Conservation (phyloP, 1,139 yeast genomes). For the Suhomyces bribrorum region DNA sequence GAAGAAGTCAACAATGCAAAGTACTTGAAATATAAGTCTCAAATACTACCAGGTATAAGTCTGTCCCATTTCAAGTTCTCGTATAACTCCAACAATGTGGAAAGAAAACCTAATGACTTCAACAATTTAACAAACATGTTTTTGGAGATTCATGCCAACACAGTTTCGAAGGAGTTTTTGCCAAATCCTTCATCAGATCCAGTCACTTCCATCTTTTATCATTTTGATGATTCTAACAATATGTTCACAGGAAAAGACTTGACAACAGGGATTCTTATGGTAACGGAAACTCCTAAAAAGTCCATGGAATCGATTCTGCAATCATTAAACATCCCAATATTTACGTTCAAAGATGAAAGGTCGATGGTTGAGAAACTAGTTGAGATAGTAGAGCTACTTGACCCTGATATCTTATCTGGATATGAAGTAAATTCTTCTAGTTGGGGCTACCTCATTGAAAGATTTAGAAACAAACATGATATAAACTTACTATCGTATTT, state of each 20-base stretch:
- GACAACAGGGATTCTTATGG: constrained; percentile 35
- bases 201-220: constrained; percentile 63
- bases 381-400: constrained; percentile 58
- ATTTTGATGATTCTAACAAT: constrained; percentile 48
- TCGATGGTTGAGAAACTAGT: constrained; percentile 58
- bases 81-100: constrained; percentile 31
- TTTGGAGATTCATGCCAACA: constrained; percentile 67
- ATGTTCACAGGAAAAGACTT: constrained; percentile 21
- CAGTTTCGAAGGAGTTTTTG: constrained; percentile 39
- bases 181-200: constrained; percentile 73
- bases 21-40: constrained; percentile 40
- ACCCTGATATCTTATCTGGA: constrained; percentile 88
- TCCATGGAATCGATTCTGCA: constrained; percentile 9
- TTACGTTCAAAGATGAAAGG: constrained; percentile 50
- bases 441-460: constrained; percentile 86
- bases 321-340: constrained; percentile 16
- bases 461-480: constrained; percentile 51
- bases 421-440: constrained; percentile 78
- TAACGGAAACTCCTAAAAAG: constrained; percentile 5
- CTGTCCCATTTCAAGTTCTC: constrained; percentile 39
- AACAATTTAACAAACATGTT: constrained; percentile 55
- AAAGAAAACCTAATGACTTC: constrained; percentile 48
- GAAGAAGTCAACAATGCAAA: constrained; percentile 16
- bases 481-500: constrained; percentile 50
- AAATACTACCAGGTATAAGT: constrained; percentile 49